A percentile compares a stretch with the other conserved stretches of the same genome.
These are phyloP conservation scores for Sporothrix globosa DNA, from an alignment of 2,329 filamentous ascomycete species.

Conservation along the genomic window DNA sequence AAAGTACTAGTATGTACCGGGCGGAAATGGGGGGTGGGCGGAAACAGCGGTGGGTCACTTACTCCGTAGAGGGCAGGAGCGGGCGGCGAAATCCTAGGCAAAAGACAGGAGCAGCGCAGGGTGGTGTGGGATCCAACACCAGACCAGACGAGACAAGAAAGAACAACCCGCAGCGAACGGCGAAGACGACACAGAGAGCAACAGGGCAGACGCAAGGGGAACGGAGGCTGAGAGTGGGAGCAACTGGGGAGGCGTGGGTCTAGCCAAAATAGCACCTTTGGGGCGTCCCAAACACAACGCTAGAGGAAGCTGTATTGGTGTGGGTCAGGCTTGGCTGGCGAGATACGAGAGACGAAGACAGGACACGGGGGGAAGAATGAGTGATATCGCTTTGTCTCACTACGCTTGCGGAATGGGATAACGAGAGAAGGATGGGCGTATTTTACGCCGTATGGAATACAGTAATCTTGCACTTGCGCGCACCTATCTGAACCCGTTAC, in stretches of 20 bases:
- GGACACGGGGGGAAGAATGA: not conserved
- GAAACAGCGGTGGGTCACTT: too few species aligned
- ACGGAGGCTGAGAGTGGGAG: not conserved
- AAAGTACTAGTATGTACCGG: too few species aligned
- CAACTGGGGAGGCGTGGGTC: constrained; percentile 24
- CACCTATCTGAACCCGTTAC: not conserved
- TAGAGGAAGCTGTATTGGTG: constrained; percentile 29
- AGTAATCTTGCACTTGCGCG: not conserved
- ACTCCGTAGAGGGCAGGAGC: not conserved
- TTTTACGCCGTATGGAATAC: not conserved
- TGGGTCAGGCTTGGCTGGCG: constrained; percentile 28
- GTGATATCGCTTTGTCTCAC: constrained; percentile 1
- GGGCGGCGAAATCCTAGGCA: not conserved
- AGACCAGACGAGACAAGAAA: constrained; percentile 36
- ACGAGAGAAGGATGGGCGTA: not conserved
- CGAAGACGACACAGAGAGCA: constrained; percentile 18
- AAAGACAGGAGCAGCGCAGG: constrained; percentile 7
- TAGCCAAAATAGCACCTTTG: constrained; percentile 26
- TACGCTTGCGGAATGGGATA: not conserved
- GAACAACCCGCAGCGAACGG: constrained; percentile 8
- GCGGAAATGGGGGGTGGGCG: too few species aligned
- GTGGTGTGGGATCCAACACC: constrained; percentile 20
- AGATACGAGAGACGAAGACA: constrained; percentile 23
- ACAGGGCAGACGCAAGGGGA: constrained; percentile 37
- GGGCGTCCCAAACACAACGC: constrained; percentile 33